Conservation (phyloP, 768 basidiomycete species). For the Psilocybe azurescens region DNA sequence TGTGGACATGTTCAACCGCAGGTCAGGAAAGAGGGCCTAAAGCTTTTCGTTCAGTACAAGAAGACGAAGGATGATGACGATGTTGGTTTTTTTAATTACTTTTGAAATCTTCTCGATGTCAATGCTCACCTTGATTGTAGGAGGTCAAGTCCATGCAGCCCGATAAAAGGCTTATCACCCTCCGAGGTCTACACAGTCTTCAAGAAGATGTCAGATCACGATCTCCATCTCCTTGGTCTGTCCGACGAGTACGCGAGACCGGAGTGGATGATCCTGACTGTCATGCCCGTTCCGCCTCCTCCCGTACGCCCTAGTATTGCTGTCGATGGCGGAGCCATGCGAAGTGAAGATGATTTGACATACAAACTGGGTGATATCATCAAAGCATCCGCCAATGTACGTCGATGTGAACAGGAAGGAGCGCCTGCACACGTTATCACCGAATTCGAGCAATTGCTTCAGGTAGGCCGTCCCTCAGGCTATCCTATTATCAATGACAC, state of each 20-base stretch:
- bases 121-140: conserved; percentile 42
- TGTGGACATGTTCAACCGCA: conserved; percentile 93
- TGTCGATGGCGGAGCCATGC: conserved; percentile 95
- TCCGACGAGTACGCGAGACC: conserved; percentile 96
- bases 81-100: conserved; percentile 50
- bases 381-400: conserved; percentile 91
- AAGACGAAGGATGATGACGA: conserved; percentile 95
- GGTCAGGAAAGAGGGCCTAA: conserved; percentile 93
- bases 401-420: conserved; percentile 94
- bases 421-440: conserved; percentile 95
- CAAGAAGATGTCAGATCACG: conserved; percentile 92
- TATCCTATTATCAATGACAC: conserved; percentile 5
- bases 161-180: conserved; percentile 78
- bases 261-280: conserved; percentile 99
- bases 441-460: conserved; percentile 95
- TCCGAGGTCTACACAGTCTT: conserved; percentile 93
- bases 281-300: conserved; percentile 96
- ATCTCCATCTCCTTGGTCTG: conserved; percentile 88
- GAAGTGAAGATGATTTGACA: conserved; percentile 97
- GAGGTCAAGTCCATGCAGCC: conserved; percentile 82
- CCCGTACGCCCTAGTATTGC: conserved; percentile 98
- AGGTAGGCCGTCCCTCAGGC: conserved; percentile 53
- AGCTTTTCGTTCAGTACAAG: conserved; percentile 95
- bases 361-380: conserved; percentile 98
- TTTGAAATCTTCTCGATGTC: conserved; percentile 2